A percentile compares a stretch with the other conserved stretches of the same genome.
These are phyloP conservation scores for Oryza meridionalis DNA, from an alignment of 176 grass and related monocot species.

Conservation along the genomic window DNA sequence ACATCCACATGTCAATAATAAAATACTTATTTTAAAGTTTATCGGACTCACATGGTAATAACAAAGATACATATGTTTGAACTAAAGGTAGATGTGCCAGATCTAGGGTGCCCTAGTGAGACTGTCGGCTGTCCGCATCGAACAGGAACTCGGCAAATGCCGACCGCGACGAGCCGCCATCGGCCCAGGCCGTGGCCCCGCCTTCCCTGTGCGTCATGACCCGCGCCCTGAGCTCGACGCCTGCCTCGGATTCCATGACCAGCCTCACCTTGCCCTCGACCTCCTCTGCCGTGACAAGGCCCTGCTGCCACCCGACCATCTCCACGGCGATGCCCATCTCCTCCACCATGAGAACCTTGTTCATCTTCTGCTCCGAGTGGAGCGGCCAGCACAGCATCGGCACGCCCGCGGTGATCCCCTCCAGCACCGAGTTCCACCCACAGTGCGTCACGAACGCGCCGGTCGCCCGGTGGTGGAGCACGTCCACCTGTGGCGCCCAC, in stretches of 20 bases:
- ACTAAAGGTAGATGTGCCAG: too few relatives aligned
- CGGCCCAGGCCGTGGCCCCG: too few relatives aligned
- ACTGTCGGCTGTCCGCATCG: neutral
- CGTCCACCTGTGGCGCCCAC: constrained; percentile 55
- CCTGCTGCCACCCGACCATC: constrained; percentile 26
- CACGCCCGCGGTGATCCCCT: constrained; percentile 24
- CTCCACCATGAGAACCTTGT: constrained; percentile 52
- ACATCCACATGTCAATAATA: too few relatives aligned
- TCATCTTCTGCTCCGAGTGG: constrained; percentile 46
- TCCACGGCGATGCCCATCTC: constrained; percentile 34
- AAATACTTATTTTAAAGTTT: too few relatives aligned
- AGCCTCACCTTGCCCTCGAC: constrained; percentile 35
- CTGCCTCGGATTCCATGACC: constrained; percentile 9
- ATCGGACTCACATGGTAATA: too few relatives aligned
- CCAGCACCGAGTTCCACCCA: constrained; percentile 53
- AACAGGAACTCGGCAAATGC: constrained; percentile 5
- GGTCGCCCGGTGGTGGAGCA: constrained; percentile 37
- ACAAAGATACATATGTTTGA: too few relatives aligned
- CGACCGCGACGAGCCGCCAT: neutral
- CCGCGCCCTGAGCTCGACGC: constrained; percentile 1
- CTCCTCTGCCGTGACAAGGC: constrained; percentile 1
- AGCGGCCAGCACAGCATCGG: constrained; percentile 58
- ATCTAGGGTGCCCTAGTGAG: too few relatives aligned
- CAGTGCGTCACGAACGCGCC: constrained; percentile 54
- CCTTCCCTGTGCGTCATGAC: neutral